Evolutionary conservation across 805 yeast genomes (phyloP).

Genomic region (Naumovozyma castellii): DNA sequence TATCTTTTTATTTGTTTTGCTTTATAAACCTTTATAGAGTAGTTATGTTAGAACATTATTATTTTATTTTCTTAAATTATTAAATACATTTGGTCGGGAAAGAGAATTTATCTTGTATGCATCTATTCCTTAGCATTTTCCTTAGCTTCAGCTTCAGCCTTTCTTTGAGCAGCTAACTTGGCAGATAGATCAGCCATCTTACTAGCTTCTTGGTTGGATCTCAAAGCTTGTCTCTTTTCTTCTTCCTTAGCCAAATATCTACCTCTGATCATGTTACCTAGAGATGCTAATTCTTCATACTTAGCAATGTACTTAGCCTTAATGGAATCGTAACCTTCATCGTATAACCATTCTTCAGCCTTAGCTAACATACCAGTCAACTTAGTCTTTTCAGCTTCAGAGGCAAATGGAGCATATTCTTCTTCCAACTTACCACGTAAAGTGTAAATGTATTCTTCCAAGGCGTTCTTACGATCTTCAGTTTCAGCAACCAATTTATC

Average conservation of each 20-base stretch:
- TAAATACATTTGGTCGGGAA: neutral
- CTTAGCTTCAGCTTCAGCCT: constrained; percentile 34
- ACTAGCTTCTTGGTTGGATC: constrained; percentile 78
- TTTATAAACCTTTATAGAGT: neutral
- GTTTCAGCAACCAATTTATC: constrained; percentile 97
- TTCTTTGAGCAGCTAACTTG: constrained; percentile 71
- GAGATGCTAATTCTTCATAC: constrained; percentile 89
- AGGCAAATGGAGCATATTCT: constrained; percentile 74
- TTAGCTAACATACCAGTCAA: constrained; percentile 61
- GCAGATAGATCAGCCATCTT: constrained; percentile 77
- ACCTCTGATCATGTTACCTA: constrained; percentile 92
- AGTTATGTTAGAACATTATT: neutral
- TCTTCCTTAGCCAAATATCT: constrained; percentile 88
- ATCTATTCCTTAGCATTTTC: neutral
- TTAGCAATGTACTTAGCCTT: constrained; percentile 95
- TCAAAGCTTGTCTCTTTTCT: constrained; percentile 81
- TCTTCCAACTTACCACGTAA: constrained; percentile 94
- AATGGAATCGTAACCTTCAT: constrained; percentile 89
- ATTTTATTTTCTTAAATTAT: no score
- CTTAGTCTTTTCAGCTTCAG: constrained; percentile 78
- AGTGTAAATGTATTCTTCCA: constrained; percentile 96
- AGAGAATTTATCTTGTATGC: no score
- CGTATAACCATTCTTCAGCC: constrained; percentile 97
- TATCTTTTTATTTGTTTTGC: neutral
- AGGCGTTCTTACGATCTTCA: constrained; percentile 95